Evolutionary conservation across 208 protist species (phyloP).

Genomic region (Tritrichomonas musculus): DNA sequence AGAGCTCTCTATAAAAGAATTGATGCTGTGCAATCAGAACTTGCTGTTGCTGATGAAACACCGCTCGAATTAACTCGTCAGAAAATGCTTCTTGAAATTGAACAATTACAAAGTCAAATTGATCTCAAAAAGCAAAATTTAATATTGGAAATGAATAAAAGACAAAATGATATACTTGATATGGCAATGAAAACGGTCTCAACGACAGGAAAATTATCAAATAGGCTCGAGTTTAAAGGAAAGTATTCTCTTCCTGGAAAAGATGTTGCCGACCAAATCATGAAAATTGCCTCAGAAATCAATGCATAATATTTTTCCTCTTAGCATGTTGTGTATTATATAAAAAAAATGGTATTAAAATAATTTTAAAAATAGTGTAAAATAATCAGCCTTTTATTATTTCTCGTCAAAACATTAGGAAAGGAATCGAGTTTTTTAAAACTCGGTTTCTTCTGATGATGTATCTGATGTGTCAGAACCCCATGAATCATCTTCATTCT

Average conservation of each 20-base stretch:
- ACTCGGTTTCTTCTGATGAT: no score
- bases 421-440: no score
- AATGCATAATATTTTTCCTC: no score
- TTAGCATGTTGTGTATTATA: no score
- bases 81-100: not conserved
- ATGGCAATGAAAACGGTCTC: not conserved
- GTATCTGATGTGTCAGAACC: no score
- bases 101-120: not conserved
- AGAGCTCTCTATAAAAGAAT: not conserved
- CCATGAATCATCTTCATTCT: no score
- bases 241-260: not conserved
- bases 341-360: no score
- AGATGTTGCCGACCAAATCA: not conserved
- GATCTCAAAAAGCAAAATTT: not conserved
- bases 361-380: no score
- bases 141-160: not conserved
- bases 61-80: not conserved
- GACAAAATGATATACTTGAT: not conserved
- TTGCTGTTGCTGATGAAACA: not conserved
- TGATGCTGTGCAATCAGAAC: not conserved
- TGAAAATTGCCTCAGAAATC: not conserved
- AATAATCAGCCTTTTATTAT: no score
- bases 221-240: not conserved
- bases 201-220: not conserved
- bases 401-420: no score